These are phyloP conservation scores for Lipomyces sp. DNA, from an alignment of 805 yeast species.

Conservation along the genomic window DNA sequence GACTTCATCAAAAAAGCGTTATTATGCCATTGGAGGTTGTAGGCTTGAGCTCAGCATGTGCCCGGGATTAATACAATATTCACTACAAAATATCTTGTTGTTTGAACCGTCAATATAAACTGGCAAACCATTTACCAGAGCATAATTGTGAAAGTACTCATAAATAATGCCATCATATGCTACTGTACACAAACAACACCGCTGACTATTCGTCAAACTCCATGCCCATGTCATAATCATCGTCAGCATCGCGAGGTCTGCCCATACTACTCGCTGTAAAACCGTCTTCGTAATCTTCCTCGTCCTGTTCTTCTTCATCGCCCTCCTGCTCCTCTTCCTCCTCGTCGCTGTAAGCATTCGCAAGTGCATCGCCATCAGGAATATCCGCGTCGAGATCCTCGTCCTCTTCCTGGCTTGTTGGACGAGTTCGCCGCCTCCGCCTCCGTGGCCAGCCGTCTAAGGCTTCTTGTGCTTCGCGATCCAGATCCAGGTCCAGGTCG, in stretches of 20 bases:
- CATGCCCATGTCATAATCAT: slow-evolving; percentile 25
- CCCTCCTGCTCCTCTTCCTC: slow-evolving; percentile 14
- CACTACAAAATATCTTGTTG: too few species aligned
- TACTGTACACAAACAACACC: too few species aligned
- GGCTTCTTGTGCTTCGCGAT: slow-evolving; percentile 28
- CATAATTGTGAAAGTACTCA: too few species aligned
- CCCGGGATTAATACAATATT: too few species aligned
- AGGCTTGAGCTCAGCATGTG: too few species aligned
- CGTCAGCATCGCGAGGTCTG: slow-evolving; percentile 2
- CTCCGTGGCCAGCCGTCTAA: slow-evolving; percentile 26
- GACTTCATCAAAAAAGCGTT: too few species aligned
- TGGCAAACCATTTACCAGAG: too few species aligned
- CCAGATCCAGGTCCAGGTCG: slow-evolving; percentile 34
- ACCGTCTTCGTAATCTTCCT: background rate
- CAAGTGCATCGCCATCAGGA: slow-evolving; percentile 38
- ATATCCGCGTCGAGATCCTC: slow-evolving; percentile 29
- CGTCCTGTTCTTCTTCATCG: slow-evolving; percentile 7
- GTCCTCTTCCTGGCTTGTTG: slow-evolving; percentile 25
- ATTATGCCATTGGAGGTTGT: too few species aligned
- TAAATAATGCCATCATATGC: too few species aligned
- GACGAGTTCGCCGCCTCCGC: slow-evolving; percentile 31
- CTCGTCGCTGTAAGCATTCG: slow-evolving; percentile 16
- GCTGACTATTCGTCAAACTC: slow-evolving; percentile 16
- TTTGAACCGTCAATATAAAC: too few species aligned
- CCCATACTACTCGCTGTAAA: background rate